Evolutionary conservation across 2,329 filamentous ascomycete genomes (phyloP), one percentile per base, ranked within the genome.

Genomic region (Paradendryphiella salina): DNA sequence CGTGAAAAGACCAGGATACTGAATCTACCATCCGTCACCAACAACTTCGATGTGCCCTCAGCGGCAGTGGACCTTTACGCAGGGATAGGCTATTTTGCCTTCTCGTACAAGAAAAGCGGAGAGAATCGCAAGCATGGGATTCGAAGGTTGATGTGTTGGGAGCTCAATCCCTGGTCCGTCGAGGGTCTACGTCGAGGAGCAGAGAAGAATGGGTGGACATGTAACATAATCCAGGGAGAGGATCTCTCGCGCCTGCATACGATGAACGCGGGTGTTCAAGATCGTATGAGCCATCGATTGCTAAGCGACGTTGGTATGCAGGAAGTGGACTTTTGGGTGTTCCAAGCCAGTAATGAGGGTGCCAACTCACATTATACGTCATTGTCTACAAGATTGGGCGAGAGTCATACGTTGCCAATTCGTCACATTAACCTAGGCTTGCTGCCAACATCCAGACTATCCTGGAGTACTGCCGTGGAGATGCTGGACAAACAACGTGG

Each of bases 41-140:
- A 20, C 5, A 26, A 38, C 23, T 37, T 38, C 15, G 28, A 46
- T 4, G 65, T 66, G 60, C 39, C 47, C 1, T 60, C 60, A 42
- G 23, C 62, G 53, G 76, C 73, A 1, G 82, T 95, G 0, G 93
- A 97, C 71, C 76, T 97, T 52, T 96, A 96, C 75, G 90, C 89
- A 0, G 93, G 93, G 0, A 96, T 96, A 58, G 93, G 93, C 4
- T 96, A 96, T 74, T 96, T 97, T 73, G 84, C 88, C 3, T 96
- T 96, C 66, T 88, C 85, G 26, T 96, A 96, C 73, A 81, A 86
- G 8, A 81, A 78, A 54, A 82, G 87, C 20, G 90, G 90, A 0
- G 11, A 44, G 2, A 26, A 18, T 3, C 36, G 33, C 5, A 80
- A 77, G 52, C 82, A 87, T 14, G 90, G 90, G 0, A 76, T 92